These are phyloP conservation scores for Candolleomyces eurysporus DNA, from an alignment of 768 basidiomycete species.

Conservation along the genomic window DNA sequence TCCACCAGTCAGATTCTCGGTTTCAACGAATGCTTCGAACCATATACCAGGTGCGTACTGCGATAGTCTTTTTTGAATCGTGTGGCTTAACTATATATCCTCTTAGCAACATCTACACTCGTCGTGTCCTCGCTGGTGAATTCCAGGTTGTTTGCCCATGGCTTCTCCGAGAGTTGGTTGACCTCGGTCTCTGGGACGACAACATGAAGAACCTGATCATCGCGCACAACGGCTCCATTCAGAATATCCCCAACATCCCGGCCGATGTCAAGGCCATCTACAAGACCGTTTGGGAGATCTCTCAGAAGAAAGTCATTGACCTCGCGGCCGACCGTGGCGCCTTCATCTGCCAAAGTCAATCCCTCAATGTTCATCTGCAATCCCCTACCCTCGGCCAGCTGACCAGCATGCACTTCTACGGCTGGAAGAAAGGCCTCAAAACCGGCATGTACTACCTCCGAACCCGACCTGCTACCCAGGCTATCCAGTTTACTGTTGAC, in stretches of 20 bases:
- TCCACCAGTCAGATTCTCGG: conserved; percentile 98
- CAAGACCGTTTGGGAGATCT: conserved; percentile 99
- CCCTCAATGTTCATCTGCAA: conserved; percentile 90
- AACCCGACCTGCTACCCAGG: conserved; percentile 90
- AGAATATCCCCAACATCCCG: conserved; percentile 86
- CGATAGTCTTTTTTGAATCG: background rate
- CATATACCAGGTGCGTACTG: conserved; percentile 78
- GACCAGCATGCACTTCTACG: conserved; percentile 97
- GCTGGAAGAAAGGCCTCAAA: conserved; percentile 99
- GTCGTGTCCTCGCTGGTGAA: conserved; percentile 98
- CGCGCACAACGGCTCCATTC: conserved; percentile 87
- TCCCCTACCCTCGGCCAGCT: conserved; percentile 88
- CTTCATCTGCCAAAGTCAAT: conserved; percentile 96
- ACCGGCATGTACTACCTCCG: conserved; percentile 99
- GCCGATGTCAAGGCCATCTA: conserved; percentile 95
- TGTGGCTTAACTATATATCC: conserved; percentile 11
- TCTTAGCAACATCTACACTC: conserved; percentile 93
- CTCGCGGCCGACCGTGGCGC: conserved; percentile 98
- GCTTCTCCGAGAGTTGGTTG: conserved; percentile 97
- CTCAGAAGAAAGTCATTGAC: conserved; percentile 97
- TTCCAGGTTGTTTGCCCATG: conserved; percentile 99
- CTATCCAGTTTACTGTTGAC: conserved; percentile 97
- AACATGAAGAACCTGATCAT: conserved; percentile 99
- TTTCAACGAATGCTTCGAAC: conserved; percentile 98
- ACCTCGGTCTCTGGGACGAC: conserved; percentile 94